Percentiles rank a stretch among this genome's conserved stretches.
These are phyloP conservation scores for Enterospora canceri DNA, from an alignment of 371 early-diverging fungal genomes.

Conservation along the genomic window DNA sequence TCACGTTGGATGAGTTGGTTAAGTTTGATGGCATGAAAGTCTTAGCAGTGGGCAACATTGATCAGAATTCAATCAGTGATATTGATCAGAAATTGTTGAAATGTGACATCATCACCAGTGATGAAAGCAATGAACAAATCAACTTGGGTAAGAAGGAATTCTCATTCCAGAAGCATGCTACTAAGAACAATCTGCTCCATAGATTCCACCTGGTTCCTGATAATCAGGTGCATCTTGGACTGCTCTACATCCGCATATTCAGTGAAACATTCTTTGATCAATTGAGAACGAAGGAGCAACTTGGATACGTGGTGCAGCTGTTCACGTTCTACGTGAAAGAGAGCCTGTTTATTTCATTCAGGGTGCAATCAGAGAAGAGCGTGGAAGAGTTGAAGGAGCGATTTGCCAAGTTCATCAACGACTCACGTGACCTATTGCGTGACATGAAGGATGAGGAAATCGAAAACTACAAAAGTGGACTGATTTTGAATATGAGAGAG, in stretches of 20 bases:
- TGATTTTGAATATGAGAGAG: constrained; percentile 1
- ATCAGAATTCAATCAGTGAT: too few relatives aligned
- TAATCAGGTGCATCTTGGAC: neutral
- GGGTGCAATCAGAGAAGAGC: constrained; percentile 41
- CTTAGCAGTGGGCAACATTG: too few relatives aligned
- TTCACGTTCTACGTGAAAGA: neutral
- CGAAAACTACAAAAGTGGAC: constrained; percentile 7
- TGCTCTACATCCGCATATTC: constrained; percentile 4
- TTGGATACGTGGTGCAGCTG: constrained; percentile 48
- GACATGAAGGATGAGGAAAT: constrained; percentile 17
- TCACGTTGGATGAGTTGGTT: neutral
- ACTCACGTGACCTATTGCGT: neutral
- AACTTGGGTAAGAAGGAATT: neutral
- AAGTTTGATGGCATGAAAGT: too few relatives aligned
- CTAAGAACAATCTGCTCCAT: neutral
- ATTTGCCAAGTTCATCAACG: constrained; percentile 35
- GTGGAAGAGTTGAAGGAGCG: constrained; percentile 32
- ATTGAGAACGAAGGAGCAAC: constrained; percentile 48
- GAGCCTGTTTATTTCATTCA: constrained; percentile 20
- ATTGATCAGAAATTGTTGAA: too few relatives aligned
- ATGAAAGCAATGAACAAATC: neutral
- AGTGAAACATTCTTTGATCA: constrained; percentile 49
- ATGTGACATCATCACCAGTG: too few relatives aligned
- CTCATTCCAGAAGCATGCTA: neutral
- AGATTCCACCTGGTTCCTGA: neutral